Base-by-base conservation (phyloP, 1,139 yeast genomes). In the Wickerhamomyces sp. region DNA sequence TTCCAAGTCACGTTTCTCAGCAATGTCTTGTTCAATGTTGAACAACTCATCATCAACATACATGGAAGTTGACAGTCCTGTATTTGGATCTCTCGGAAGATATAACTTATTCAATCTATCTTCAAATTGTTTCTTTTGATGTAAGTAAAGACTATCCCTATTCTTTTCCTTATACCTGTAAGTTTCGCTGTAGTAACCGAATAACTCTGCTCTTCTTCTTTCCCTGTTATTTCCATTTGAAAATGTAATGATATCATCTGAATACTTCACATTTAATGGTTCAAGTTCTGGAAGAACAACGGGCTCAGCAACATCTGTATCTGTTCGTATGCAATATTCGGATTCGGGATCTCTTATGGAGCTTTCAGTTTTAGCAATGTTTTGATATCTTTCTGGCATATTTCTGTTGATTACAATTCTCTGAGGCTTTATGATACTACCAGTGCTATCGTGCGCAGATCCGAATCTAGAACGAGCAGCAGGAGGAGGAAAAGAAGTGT, bases 1-100 rank as follows among this genome's bases (percentile, higher is more conserved):
- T 40, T 64, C 67, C 41, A 49, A 61, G 43, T 66, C 71, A 39
- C 65, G 51, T 31, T 43, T 45, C 44, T 67, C 71, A 5, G 49
- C 43, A 36, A 64, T 38, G 50, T 67, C 70, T 32, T 53, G 52
- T 18, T 52, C 56, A 1, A 35, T 14, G 23, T 58, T 58, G 32
- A 32, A 40, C 11, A 52, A 29, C 26, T 49, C 54, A 5, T 10
- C 18, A 23, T 48, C 50, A 14, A 42, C 23, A 7, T 45, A 45
- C 6, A 37, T 37, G 8, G 38, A 32, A 18, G 36, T 29, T 2
- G 42, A 23, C 4, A 32, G 37, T 11, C 47, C 55, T 11, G 50
- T 45, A 11, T 39, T 39, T 38, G 50, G 42, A 23, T 36, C 30
- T 23, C 47, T 41, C 3, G 52, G 48, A 8, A 18, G 27, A 4